phyloP scores from a whole-genome alignment of 2,329 filamentous ascomycete genomes.

The Colletotrichum musae region DNA sequence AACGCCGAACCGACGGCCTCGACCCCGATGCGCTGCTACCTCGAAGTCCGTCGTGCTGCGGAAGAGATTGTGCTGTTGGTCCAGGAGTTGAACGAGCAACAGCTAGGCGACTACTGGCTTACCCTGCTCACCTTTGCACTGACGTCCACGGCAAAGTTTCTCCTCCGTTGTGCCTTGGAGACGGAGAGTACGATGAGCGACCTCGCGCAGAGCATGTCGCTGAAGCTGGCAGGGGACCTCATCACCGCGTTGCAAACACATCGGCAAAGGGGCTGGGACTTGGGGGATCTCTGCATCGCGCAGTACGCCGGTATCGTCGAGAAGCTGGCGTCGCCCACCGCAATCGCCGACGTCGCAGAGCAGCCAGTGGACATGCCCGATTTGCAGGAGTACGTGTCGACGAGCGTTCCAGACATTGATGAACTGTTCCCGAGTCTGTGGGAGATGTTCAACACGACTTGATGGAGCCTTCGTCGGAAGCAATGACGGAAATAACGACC shows the following conservation, averaged over 20 bases:
- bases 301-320: constrained; percentile 64
- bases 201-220: constrained; percentile 54
- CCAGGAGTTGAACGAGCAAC: constrained; percentile 59
- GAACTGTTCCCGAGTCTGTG: constrained; percentile 39
- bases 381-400: constrained; percentile 35
- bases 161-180: constrained; percentile 64
- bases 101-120: constrained; percentile 66
- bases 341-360: constrained; percentile 13
- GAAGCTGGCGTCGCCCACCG: constrained; percentile 53
- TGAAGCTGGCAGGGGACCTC: constrained; percentile 60
- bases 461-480: neutral
- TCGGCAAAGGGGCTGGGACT: constrained; percentile 60
- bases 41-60: constrained; percentile 59
- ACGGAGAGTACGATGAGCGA: constrained; percentile 54
- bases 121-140: constrained; percentile 62
- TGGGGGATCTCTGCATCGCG: constrained; percentile 64
- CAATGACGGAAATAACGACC: too few relatives aligned
- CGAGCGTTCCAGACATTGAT: constrained; percentile 36
- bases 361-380: constrained; percentile 34
- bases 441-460: constrained; percentile 33
- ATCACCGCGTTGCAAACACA: constrained; percentile 56
- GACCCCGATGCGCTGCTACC: constrained; percentile 49
- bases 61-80: constrained; percentile 65
- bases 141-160: constrained; percentile 64
- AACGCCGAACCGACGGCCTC: constrained; percentile 40